phyloP scores from a whole-genome alignment of 495 filamentous ascomycete species.

The Patellaria atrata region DNA sequence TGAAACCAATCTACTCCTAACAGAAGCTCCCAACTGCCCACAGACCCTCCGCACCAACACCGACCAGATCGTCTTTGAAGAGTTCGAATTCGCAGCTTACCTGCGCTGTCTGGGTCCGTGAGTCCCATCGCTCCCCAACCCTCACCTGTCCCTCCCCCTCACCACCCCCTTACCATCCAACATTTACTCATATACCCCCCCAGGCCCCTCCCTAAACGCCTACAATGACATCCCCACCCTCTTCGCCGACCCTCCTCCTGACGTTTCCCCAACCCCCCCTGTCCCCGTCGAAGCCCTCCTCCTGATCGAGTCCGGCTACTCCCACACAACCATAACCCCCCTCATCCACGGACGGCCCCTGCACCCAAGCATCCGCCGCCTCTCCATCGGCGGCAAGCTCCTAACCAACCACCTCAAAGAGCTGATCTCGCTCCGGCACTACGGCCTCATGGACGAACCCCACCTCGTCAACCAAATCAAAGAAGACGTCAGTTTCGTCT shows the following conservation, averaged over 20 bases:
- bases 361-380: constrained; percentile 66
- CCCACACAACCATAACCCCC: constrained; percentile 84
- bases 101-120: constrained; percentile 56
- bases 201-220: constrained; percentile 61
- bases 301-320: constrained; percentile 83
- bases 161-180: not conserved
- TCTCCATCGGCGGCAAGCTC: constrained; percentile 85
- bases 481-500: constrained; percentile 76
- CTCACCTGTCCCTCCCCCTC: constrained; percentile 4
- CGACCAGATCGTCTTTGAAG: constrained; percentile 95
- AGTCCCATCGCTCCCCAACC: constrained; percentile 5
- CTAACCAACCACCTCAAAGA: constrained; percentile 92
- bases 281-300: constrained; percentile 68
- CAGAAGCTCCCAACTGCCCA: constrained; percentile 83
- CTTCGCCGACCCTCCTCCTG: constrained; percentile 35
- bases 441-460: constrained; percentile 86
- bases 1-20: constrained; percentile 67
- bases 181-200: not conserved
- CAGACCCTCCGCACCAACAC: constrained; percentile 70
- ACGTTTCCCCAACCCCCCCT: constrained; percentile 26
- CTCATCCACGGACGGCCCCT: constrained; percentile 66
- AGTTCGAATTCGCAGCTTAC: constrained; percentile 88
- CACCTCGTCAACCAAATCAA: constrained; percentile 93
- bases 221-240: constrained; percentile 64
- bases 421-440: constrained; percentile 75